Percentiles rank a stretch among this genome's conserved stretches.
Conservation (phyloP, 805 yeast species). For the Clavispora fructus region DNA sequence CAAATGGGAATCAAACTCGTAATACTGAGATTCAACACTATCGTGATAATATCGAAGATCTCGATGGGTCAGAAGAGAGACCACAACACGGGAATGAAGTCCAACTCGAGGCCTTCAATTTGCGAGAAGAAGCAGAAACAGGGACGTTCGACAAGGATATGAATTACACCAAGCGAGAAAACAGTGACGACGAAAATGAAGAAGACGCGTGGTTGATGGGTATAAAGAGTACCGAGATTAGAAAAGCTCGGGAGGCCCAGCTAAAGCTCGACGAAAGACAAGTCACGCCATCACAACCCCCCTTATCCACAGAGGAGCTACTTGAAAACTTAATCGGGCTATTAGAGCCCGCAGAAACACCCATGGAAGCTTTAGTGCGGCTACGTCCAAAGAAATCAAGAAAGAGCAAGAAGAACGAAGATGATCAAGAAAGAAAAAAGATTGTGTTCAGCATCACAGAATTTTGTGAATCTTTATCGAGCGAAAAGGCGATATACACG, state of each 20-base stretch:
- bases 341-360: slow-evolving; percentile 56
- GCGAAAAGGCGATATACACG: slow-evolving; percentile 22
- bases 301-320: slow-evolving; percentile 9
- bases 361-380: slow-evolving; percentile 50
- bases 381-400: slow-evolving; percentile 10
- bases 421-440: slow-evolving; percentile 9
- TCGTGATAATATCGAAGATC: too few species aligned
- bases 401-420: slow-evolving; percentile 7
- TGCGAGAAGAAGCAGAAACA: slow-evolving; percentile 50
- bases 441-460: slow-evolving; percentile 41
- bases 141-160: slow-evolving; percentile 62
- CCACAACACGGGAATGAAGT: slow-evolving; percentile 19
- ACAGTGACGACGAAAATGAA: slow-evolving; percentile 23
- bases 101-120: slow-evolving; percentile 54
- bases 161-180: slow-evolving; percentile 44
- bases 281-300: neutral
- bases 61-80: slow-evolving; percentile 3
- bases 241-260: slow-evolving; percentile 33
- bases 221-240: slow-evolving; percentile 13
- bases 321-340: slow-evolving; percentile 30
- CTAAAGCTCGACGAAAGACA: slow-evolving; percentile 8
- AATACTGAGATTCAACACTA: too few species aligned
- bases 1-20: neutral
- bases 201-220: slow-evolving; percentile 17
- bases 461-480: slow-evolving; percentile 18